phyloP scores from a whole-genome alignment of 1,284 basidiomycete genomes.

The Fomitopsis pinicola region DNA sequence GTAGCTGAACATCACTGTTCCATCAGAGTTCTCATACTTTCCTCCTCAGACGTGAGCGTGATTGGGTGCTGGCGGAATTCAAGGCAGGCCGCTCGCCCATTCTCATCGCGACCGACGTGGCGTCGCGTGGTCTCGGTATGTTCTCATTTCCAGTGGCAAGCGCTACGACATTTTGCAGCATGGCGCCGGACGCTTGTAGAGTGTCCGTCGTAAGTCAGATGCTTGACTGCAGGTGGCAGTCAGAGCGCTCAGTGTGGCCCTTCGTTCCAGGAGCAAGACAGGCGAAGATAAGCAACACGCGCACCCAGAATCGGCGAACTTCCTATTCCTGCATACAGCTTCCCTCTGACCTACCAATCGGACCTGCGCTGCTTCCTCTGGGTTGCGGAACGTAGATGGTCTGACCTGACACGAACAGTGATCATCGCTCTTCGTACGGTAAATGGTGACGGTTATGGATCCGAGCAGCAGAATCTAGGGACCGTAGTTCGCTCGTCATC shows the following conservation, averaged over 20 bases:
- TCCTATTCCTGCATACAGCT: constrained; percentile 31
- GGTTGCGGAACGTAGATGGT: constrained; percentile 18
- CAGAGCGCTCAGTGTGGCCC: constrained; percentile 31
- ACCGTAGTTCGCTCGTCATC: constrained; percentile 31
- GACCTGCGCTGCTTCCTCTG: constrained; percentile 23
- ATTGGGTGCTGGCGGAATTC: constrained; percentile 98
- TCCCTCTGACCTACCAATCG: constrained; percentile 34
- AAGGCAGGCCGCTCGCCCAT: constrained; percentile 97
- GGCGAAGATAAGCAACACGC: constrained; percentile 39
- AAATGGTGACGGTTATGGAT: constrained; percentile 40
- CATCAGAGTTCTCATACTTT: not conserved
- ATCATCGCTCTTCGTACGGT: constrained; percentile 39
- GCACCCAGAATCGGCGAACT: constrained; percentile 40
- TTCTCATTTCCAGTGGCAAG: constrained; percentile 38
- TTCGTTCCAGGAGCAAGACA: constrained; percentile 49
- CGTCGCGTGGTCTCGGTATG: constrained; percentile 99
- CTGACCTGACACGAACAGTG: constrained; percentile 36
- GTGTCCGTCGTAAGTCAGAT: constrained; percentile 1
- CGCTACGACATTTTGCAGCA: constrained; percentile 29
- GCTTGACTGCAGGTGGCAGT: constrained; percentile 17
- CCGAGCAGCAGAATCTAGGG: constrained; percentile 28
- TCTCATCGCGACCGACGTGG: constrained; percentile 96
- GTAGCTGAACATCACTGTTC: constrained; percentile 30
- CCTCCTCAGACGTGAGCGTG: constrained; percentile 83
- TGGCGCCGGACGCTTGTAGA: constrained; percentile 12